phyloP scores from a whole-genome alignment of 495 filamentous ascomycete species.

The Neurospora terricola region DNA sequence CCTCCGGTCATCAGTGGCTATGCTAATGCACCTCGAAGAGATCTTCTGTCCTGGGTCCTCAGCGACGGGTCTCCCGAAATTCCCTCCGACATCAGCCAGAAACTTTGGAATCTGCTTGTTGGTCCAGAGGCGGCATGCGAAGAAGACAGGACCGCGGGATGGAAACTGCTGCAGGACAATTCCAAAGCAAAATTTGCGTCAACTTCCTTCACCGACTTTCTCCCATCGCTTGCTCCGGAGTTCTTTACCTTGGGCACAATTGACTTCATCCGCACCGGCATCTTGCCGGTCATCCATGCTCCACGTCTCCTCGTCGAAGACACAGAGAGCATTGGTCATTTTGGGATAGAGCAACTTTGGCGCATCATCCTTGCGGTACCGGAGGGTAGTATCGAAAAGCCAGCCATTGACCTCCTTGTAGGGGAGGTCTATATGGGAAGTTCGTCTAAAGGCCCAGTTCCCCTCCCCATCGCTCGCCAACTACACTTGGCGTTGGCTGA shows the following conservation, averaged over 20 bases:
- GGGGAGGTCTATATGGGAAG: slow-evolving; percentile 57
- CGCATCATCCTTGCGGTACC: slow-evolving; percentile 65
- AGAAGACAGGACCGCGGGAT: slow-evolving; percentile 35
- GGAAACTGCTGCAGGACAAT: slow-evolving; percentile 49
- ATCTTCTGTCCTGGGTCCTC: slow-evolving; percentile 49
- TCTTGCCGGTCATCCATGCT: slow-evolving; percentile 19
- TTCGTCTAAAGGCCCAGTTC: slow-evolving; percentile 30
- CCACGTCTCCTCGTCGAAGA: slow-evolving; percentile 22
- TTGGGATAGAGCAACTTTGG: slow-evolving; percentile 74
- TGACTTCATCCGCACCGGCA: slow-evolving; percentile 47
- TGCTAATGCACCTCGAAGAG: slow-evolving; percentile 42
- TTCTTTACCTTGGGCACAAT: slow-evolving; percentile 59
- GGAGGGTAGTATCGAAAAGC: slow-evolving; percentile 55
- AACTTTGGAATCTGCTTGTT: slow-evolving; percentile 60
- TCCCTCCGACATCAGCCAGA: slow-evolving; percentile 46
- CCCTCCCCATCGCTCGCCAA: slow-evolving; percentile 33
- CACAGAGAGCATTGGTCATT: slow-evolving; percentile 28
- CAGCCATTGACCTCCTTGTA: slow-evolving; percentile 60
- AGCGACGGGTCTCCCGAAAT: slow-evolving; percentile 49
- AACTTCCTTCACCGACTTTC: slow-evolving; percentile 54
- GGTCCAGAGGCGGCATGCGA: slow-evolving; percentile 45
- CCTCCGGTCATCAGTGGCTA: slow-evolving; percentile 27
- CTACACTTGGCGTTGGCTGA: slow-evolving; percentile 74
- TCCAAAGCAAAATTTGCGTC: slow-evolving; percentile 55
- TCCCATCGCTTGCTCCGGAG: slow-evolving; percentile 51